phyloP scores from a whole-genome alignment of 805 yeast genomes.

The Ogataea minuta region DNA sequence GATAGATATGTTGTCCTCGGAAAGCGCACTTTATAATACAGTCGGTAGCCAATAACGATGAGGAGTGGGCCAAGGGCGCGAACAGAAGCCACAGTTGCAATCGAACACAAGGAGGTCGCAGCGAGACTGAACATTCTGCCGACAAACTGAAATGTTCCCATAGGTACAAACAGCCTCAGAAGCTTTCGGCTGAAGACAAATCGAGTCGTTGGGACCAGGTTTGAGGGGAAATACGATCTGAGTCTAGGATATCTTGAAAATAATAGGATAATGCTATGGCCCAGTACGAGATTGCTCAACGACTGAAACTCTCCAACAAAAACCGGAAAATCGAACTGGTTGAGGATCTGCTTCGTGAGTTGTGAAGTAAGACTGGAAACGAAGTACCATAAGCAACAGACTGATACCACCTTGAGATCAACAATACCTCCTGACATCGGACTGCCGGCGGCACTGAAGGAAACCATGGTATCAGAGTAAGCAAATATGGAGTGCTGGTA shows the following conservation, averaged over 20 bases:
- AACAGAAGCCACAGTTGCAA: constrained; percentile 70
- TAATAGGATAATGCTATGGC: constrained; percentile 15
- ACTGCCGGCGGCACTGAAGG: not conserved
- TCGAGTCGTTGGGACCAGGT: constrained; percentile 47
- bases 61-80: constrained; percentile 65
- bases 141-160: constrained; percentile 63
- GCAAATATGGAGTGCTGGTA: no score
- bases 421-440: constrained; percentile 12
- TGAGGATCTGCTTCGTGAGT: constrained; percentile 54
- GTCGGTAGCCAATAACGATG: constrained; percentile 54
- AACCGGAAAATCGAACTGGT: constrained; percentile 56
- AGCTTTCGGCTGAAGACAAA: constrained; percentile 36
- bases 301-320: constrained; percentile 67
- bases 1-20: constrained; percentile 52
- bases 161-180: constrained; percentile 52
- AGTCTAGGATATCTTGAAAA: constrained; percentile 12
- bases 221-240: constrained; percentile 44
- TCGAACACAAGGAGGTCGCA: constrained; percentile 64
- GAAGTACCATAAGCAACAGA: constrained; percentile 59
- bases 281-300: constrained; percentile 42
- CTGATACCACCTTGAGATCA: constrained; percentile 37
- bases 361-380: constrained; percentile 66
- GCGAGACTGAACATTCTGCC: constrained; percentile 62
- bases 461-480: not conserved
- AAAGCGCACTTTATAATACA: constrained; percentile 48